Evolutionary conservation across 345 rosid species (phyloP).

Genomic region (Kandelia obovata): DNA sequence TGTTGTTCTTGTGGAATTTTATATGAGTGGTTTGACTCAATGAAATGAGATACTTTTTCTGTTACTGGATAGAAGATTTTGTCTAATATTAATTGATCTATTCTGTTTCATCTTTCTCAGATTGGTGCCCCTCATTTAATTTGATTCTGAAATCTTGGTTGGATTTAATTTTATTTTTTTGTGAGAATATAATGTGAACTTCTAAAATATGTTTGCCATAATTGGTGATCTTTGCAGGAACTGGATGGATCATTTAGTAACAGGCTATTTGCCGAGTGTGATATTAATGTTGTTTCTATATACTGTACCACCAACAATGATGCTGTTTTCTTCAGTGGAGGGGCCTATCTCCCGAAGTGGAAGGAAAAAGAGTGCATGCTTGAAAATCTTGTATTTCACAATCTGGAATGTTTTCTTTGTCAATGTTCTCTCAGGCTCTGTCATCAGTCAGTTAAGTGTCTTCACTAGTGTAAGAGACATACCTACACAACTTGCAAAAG

Average conservation of each 20-base stretch:
- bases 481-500: slow-evolving; percentile 64
- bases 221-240: slow-evolving; percentile 39
- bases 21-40: too few relatives aligned
- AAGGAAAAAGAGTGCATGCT: slow-evolving; percentile 82
- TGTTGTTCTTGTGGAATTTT: background rate
- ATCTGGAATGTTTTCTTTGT: slow-evolving; percentile 95
- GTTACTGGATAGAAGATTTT: too few relatives aligned
- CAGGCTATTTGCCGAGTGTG: slow-evolving; percentile 98
- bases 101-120: too few relatives aligned
- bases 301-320: slow-evolving; percentile 86
- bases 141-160: too few relatives aligned
- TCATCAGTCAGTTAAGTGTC: slow-evolving; percentile 49
- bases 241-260: slow-evolving; percentile 53
- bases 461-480: slow-evolving; percentile 59
- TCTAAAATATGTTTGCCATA: background rate
- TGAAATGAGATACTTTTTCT: too few relatives aligned
- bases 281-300: slow-evolving; percentile 58
- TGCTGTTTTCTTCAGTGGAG: slow-evolving; percentile 72
- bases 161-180: too few relatives aligned
- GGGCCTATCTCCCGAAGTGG: slow-evolving; percentile 70
- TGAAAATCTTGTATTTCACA: slow-evolving; percentile 73
- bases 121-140: too few relatives aligned
- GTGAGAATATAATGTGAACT: background rate
- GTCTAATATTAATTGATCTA: too few relatives aligned
- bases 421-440: slow-evolving; percentile 75